Evolutionary conservation across 257 asterid genomes (phyloP).

Genomic region (Solanum pinnatisectum): DNA sequence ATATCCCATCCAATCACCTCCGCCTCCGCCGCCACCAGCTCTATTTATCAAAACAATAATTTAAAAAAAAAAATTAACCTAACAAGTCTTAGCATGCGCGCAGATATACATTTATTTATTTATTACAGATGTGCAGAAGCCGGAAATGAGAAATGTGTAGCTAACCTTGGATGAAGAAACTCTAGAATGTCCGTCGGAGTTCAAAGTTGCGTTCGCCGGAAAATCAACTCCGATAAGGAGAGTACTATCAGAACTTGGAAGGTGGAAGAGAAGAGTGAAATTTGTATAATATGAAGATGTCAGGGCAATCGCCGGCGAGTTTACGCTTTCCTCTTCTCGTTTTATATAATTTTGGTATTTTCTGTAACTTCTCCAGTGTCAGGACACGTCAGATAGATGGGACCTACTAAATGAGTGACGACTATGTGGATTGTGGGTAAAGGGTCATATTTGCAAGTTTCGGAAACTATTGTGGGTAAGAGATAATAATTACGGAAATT

Average conservation of each 20-base stretch:
- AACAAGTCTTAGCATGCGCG: background rate
- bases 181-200: background rate
- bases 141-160: background rate
- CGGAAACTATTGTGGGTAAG: too few species aligned
- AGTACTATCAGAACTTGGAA: background rate
- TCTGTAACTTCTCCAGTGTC: background rate
- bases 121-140: background rate
- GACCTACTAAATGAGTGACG: background rate
- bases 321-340: background rate
- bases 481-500: background rate
- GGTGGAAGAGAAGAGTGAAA: background rate
- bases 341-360: background rate
- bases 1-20: constrained; percentile 59
- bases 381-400: background rate
- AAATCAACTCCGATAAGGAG: background rate
- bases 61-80: background rate
- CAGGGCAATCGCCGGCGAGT: background rate
- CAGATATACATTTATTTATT: background rate
- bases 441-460: background rate
- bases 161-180: background rate
- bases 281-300: background rate
- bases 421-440: background rate
- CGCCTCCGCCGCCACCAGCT: constrained; percentile 8
- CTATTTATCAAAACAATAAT: background rate
- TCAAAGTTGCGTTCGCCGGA: background rate